Base-by-base conservation (phyloP, 441 rosid genomes). In the Jatropha multifida region DNA sequence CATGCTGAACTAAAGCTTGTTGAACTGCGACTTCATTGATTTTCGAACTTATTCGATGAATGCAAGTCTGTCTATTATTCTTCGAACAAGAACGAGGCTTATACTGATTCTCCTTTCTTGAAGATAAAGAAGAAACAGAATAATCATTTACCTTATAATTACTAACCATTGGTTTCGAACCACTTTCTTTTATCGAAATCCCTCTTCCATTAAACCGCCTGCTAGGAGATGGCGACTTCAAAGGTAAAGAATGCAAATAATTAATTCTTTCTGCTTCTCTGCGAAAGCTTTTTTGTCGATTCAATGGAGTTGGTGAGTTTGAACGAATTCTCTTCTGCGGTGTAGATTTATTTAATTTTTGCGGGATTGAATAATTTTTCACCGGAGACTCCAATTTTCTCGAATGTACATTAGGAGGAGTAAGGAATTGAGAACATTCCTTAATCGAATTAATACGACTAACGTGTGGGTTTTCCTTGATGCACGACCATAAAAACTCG, bases 161-260 rank as follows among this genome's bases (percentile, higher is more conserved):
- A 13, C 81, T 83, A 49, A 74, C 82, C 54, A 63, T 42, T 0
- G 73, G 59, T 32, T 60, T 74, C 54, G 84, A 82, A 61, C 78
- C 71, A 46, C 65, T 81, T 67, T 86, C 84, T 76, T 85, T 81
- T 17, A 82, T 58, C 23, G 67, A 76, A 65, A 74, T 14, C 74
- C 71, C 80, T 67, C 82, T 71, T 60, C 77, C 82, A 40, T 80
- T 83, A 44, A 84, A 87, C 83, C 92, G 84, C 77, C 93, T 80
- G 56, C 90, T 92, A 0, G 92, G 94, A 56, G 96, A 89, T 32
- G 91, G 96, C 9, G 96, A 89, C 64, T 87, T 85, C 83, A 90
- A 40, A 65, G 81, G 81, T 37, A 79, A 40, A 67, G 74, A 72
- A 46, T 73, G 68, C 5, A 81, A 44, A 11, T 77, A 38, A 46